Conservation (phyloP, 495 filamentous ascomycete genomes). For the Eremomyces bilateralis region DNA sequence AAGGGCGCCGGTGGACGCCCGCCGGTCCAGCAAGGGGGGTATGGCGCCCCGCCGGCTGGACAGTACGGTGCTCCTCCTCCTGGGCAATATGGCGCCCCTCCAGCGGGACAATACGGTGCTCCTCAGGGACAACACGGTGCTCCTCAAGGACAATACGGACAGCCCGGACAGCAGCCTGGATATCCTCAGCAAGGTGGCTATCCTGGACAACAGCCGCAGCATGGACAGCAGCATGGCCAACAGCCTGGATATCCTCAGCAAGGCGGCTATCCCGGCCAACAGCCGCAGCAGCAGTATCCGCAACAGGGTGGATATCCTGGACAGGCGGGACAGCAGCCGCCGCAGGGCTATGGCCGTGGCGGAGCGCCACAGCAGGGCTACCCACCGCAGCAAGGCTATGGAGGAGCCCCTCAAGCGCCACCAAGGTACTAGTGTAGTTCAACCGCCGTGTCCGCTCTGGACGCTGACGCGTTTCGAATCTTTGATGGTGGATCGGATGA, state of each 20-base stretch:
- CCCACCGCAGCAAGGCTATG: conserved; percentile 10
- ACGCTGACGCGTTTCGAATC: neutral
- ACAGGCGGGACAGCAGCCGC: conserved; percentile 5
- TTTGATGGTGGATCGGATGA: neutral
- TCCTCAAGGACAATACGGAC: conserved; percentile 7
- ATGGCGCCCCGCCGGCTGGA: conserved; percentile 11
- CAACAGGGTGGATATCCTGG: conserved; percentile 7
- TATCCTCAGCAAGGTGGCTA: conserved; percentile 9
- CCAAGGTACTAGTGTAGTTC: conserved; percentile 1
- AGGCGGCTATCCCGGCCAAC: conserved; percentile 6
- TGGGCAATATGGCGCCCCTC: conserved; percentile 16
- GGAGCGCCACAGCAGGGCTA: conserved; percentile 3
- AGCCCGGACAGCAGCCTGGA: conserved; percentile 4
- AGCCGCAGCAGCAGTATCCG: conserved; percentile 6
- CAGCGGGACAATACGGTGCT: conserved; percentile 11
- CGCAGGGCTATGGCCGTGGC: too few relatives aligned
- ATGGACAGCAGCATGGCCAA: conserved; percentile 5
- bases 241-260: conserved; percentile 8
- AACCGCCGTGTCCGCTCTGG: neutral
- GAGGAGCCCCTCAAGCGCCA: neutral
- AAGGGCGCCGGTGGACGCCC: conserved; percentile 14
- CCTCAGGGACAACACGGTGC: conserved; percentile 4
- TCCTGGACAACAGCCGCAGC: conserved; percentile 6
- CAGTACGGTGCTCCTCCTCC: conserved; percentile 14
- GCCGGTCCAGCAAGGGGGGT: conserved; percentile 7